Percentiles rank a stretch among this genome's conserved stretches.
Conservation (phyloP, 176 grass and related monocot species). For the Zoysia pacifica region DNA sequence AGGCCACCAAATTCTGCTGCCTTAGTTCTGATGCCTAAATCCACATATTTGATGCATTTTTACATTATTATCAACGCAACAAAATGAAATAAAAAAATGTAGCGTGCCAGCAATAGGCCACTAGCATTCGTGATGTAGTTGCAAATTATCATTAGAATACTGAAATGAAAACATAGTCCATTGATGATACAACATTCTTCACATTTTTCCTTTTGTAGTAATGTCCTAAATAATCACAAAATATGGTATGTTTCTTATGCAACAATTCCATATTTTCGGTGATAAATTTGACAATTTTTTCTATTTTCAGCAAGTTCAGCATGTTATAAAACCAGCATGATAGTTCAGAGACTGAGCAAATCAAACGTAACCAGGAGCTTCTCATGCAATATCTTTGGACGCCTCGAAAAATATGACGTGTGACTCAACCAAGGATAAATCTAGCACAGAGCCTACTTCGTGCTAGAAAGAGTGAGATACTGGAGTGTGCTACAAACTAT, state of each 20-base stretch:
- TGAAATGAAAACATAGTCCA: too few relatives aligned
- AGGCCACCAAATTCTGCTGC: background rate
- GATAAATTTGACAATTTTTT: background rate
- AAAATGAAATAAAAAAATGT: slow-evolving; percentile 3
- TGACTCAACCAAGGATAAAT: background rate
- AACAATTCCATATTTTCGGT: background rate
- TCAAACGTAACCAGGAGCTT: background rate
- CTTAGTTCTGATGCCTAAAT: background rate
- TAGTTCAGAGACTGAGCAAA: background rate
- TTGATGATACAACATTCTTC: too few relatives aligned
- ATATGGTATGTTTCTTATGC: background rate
- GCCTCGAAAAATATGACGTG: too few relatives aligned
- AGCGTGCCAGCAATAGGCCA: background rate
- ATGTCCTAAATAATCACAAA: too few relatives aligned
- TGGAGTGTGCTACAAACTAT: background rate
- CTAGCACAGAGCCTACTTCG: background rate
- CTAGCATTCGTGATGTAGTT: background rate
- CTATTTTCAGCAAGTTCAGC: background rate
- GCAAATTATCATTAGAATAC: background rate
- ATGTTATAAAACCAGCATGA: background rate
- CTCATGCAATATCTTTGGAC: background rate
- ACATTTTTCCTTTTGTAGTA: too few relatives aligned
- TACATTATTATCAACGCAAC: background rate
- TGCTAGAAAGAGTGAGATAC: background rate
- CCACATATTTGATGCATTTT: background rate